Evolutionary conservation across 345 rosid genomes (phyloP), one percentile per base, ranked within the genome.

Genomic region (Salix udensis): DNA sequence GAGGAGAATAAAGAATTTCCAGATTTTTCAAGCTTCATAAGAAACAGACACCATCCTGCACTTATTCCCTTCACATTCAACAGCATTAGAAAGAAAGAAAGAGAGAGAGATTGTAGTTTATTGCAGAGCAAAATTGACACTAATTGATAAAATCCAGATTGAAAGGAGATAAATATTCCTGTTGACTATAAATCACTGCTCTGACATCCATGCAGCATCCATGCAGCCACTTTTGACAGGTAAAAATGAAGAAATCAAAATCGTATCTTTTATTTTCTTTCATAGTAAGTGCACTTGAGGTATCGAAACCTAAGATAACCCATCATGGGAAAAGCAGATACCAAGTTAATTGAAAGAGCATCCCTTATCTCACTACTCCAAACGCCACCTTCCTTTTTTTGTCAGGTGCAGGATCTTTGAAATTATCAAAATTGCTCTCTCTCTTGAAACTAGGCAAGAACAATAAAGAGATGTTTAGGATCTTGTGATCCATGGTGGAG

Each of bases 141-240:
- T 13, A 18, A 72, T 40, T 52, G 24, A 75, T 75, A 11, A 66
- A 65, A 37, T 37, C 44, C 15, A 58, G 10, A 34, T 5, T 0
- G 39, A 53, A 23, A 11, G 10, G 39, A 55, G 24, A 24, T 7
- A 15, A 19, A 61, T 14, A 76, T 70, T 76, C 70, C 61, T 72
- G 36, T 30, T 58, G 14, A 37, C 44, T 23, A 39, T 58, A 10
- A 52, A 24, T 66, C 8, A 11, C 71, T 75, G 66, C n/a, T 55
- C 31, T 36, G 36, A 8, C 31, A 39, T 68, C 12, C 61, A n/a
- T 76, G 39, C 31, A 70, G 60, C 74, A 76, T 42, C 74, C 30
- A 61, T 30, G 73, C 69, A 70, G 13, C 75, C 68, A n/a, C 67
- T 52, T 18, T 9, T 24, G 23, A 46, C 37, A 23, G 58, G 36